A percentile compares a stretch with the other conserved stretches of the same genome.
These are phyloP conservation scores for Phytopythium helicoides DNA, from an alignment of 352 stramenopile genomes.

Conservation along the genomic window DNA sequence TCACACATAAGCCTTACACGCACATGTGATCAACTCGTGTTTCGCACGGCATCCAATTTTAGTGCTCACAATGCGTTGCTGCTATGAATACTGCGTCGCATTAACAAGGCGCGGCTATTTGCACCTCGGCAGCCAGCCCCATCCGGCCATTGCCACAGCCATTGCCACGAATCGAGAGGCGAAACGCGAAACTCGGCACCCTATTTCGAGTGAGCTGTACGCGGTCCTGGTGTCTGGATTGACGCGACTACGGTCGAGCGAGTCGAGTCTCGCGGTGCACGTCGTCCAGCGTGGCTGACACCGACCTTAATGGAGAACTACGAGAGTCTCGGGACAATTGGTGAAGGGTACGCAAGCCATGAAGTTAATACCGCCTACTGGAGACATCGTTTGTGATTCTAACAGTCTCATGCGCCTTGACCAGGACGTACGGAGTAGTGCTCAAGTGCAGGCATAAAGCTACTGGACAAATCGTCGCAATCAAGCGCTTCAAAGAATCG, in stretches of 20 bases:
- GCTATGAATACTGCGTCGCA: too few species aligned
- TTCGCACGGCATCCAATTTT: too few species aligned
- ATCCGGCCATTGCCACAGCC: too few species aligned
- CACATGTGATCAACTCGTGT: too few species aligned
- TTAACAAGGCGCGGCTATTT: too few species aligned
- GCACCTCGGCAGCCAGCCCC: too few species aligned
- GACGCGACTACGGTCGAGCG: neutral
- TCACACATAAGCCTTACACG: too few species aligned
- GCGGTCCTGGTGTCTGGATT: neutral
- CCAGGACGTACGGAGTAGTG: constrained; percentile 82
- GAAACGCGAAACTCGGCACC: constrained; percentile 6
- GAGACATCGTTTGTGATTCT: neutral
- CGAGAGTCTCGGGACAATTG: constrained; percentile 85
- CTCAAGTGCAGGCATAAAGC: constrained; percentile 84
- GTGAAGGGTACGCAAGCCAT: constrained; percentile 60
- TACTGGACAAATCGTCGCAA: constrained; percentile 84
- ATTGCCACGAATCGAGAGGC: constrained; percentile 2
- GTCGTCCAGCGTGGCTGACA: constrained; percentile 2
- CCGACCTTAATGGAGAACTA: constrained; percentile 77
- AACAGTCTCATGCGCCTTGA: neutral
- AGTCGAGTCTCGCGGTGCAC: constrained; percentile 7
- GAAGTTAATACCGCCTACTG: neutral
- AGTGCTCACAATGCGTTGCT: too few species aligned
- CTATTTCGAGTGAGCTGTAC: constrained; percentile 17
- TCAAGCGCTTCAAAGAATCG: constrained; percentile 92